Conservation (phyloP, 495 filamentous ascomycete genomes). For the Penicillium dipodomyicola region DNA sequence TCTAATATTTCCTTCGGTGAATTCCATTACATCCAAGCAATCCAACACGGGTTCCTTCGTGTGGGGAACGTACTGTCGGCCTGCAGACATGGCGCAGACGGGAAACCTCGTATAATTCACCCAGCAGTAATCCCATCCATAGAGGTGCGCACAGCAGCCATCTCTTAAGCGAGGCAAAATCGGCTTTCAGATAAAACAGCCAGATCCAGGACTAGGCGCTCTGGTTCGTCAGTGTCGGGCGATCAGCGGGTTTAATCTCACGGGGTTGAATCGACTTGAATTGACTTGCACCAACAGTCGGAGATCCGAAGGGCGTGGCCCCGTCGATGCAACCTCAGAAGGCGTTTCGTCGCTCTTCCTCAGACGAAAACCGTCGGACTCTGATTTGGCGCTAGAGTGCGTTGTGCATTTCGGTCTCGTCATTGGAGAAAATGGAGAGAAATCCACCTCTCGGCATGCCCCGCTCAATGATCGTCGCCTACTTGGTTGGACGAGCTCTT, state of each 20-base stretch:
- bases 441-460: not conserved
- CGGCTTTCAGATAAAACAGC: not conserved
- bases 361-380: constrained; percentile 13
- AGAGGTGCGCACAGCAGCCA: not conserved
- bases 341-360: not conserved
- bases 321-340: constrained; percentile 26
- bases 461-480: constrained; percentile 5
- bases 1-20: not conserved
- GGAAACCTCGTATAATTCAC: not conserved
- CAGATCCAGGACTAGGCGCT: not conserved
- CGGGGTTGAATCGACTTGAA: constrained; percentile 7
- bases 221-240: constrained; percentile 6
- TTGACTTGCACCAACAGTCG: constrained; percentile 12
- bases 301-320: constrained; percentile 21
- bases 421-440: not conserved
- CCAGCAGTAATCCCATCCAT: not conserved
- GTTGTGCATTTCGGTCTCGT: constrained; percentile 4
- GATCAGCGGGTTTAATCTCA: constrained; percentile 26
- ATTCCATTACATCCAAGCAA: not conserved
- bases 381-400: not conserved
- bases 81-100: not conserved
- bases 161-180: not conserved
- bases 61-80: constrained; percentile 1
- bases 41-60: not conserved
- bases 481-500: constrained; percentile 5